Base-by-base conservation (phyloP, 805 yeast species). In the Metschnikowia colocasiae region DNA sequence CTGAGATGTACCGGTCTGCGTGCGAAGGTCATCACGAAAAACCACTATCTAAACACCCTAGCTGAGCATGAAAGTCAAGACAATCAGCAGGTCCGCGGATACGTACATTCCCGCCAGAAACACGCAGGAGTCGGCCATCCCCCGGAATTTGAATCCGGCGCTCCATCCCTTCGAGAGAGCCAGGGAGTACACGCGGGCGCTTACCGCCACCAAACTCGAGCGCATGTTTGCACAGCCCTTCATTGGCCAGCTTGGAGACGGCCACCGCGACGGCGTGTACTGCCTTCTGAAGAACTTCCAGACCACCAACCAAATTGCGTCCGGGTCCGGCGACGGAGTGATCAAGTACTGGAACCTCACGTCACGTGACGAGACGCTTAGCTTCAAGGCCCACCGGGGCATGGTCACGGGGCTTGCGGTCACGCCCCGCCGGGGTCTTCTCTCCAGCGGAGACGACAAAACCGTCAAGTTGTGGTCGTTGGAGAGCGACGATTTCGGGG, bases 151-250 rank as follows among this genome's bases (percentile, higher is more conserved):
- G 57, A 85, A 92, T 62, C 97, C 99, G 1, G 94, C 92, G 19
- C 73, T 94, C 40, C 99, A 94, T 69, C 99, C 97, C 0, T 92
- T 94, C 60, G 98, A 94, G 68, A 76, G 98, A 57, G 97, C 98
- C 5, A 78, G 99, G 62, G 99, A 94, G 67, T 94, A 94, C 61
- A 87, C 97, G 16, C 80, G 91, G 55, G 98, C 98, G 0, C 69
- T 94, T 45, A 92, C 88, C 47, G 98, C 99, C 23, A 91, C 98
- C 13, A 94, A 94, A 63, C 66, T 94, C 69, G 98, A 92, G 62
- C 78, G 97, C 56, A 85, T 94, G 87, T 94, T 94, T 77, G 98
- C 99, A 0, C 91, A 91, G 61, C 99, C 99, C 2, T 94, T 94
- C 66, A 76, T 95, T 18, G 97, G 96, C 1, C 98, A 94, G 62